These are phyloP conservation scores for Musa schizocarpa DNA, from an alignment of 176 grass and related monocot species.

Conservation along the genomic window DNA sequence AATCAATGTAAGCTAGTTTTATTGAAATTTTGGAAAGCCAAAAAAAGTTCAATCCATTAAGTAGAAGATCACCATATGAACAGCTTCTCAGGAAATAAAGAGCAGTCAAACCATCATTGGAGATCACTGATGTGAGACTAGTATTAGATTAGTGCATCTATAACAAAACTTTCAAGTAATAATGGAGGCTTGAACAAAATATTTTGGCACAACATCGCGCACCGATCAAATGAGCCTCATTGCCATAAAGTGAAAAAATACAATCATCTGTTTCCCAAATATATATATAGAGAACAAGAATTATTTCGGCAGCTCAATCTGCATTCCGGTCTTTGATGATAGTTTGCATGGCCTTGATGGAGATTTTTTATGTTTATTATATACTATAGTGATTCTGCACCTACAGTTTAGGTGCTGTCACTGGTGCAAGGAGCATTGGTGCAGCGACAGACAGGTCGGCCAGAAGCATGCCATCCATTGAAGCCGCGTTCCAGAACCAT, in stretches of 20 bases:
- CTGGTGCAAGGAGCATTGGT: conserved; percentile 56
- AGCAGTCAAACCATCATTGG: background rate
- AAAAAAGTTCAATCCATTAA: too few species aligned
- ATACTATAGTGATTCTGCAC: background rate
- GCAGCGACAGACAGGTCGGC: conserved; percentile 62
- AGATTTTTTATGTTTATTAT: background rate
- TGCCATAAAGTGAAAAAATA: background rate
- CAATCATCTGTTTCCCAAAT: background rate
- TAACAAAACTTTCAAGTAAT: background rate
- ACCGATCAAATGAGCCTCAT: background rate
- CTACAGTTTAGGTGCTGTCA: conserved; percentile 13
- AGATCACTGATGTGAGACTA: background rate
- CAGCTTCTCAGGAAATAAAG: too few species aligned
- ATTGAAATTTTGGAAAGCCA: too few species aligned
- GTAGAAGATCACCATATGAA: too few species aligned
- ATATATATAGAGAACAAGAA: background rate
- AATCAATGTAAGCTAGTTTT: too few species aligned
- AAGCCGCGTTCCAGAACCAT: conserved; percentile 75
- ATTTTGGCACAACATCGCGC: background rate
- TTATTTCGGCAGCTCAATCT: background rate
- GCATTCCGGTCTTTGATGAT: background rate
- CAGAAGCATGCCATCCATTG: conserved; percentile 68
- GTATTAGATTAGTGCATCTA: background rate
- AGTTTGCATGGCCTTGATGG: background rate
- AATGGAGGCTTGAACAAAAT: background rate